Base-by-base conservation (phyloP, 2,329 filamentous ascomycete genomes). In the Nothophoma quercina region DNA sequence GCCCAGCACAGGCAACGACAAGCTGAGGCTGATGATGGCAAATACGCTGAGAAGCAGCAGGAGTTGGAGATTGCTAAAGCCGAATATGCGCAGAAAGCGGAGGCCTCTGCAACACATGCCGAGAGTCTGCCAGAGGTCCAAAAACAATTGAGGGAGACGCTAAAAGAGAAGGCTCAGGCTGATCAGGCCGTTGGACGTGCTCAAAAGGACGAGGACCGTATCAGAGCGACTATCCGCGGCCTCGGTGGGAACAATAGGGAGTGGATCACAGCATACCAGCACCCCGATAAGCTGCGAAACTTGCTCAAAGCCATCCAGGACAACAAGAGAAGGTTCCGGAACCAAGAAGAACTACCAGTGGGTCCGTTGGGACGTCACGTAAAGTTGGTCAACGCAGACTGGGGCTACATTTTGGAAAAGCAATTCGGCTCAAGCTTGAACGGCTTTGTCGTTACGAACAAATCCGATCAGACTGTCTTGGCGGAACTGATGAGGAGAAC, bases 311-410 rank as follows among this genome's bases (percentile, higher is more conserved):
- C 82, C n/a, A 90, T 98, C 55, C 80, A 85, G 5, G 77, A 79
- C n/a, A 90, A 96, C 51, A 73, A 58, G 2, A 80, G n/a, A n/a
- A n/a, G 86, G 0, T 98, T 96, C 68, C 77, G 79, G n/a, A n/a
- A n/a, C n/a, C n/a, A n/a, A n/a, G n/a, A n/a, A 19, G 78, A 83
- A 34, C 87, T 83, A 56, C 95, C 95, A 2, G 79, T 98, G 26
- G 95, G 95, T 0, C 95, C 95, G 0, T 79, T 98, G 12, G 95
- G 93, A 23, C 79, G 86, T 19, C 84, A 95, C 65, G 82, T 99
- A 43, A 87, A 86, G 60, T 78, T 99, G 19, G 77, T 86, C 28
- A 87, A 93, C 60, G 88, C 90, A 1, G 82, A 90, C 63, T 99
- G 95, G 95, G 89, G 88, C 1, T 83, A 85, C 0, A 86, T 96